Evolutionary conservation across 2,329 filamentous ascomycete species (phyloP).

Genomic region (Colletotrichum magnum): DNA sequence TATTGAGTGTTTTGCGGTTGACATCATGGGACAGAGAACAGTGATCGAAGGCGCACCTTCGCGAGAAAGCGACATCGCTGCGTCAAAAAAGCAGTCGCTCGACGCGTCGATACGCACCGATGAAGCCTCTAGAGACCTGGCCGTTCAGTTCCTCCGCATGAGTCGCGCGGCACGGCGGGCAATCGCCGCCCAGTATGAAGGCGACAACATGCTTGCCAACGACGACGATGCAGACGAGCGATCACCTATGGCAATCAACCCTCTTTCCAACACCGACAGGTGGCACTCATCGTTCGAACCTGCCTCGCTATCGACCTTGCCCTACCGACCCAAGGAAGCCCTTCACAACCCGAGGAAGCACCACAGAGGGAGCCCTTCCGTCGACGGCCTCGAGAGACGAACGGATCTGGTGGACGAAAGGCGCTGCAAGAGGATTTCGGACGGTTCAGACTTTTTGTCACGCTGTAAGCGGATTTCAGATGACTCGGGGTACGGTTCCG

Average conservation of each 20-base stretch:
- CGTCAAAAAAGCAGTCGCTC: not conserved
- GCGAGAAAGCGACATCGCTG: not conserved
- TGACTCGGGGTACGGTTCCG: conserved; percentile 31
- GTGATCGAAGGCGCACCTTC: not conserved
- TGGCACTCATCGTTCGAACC: conserved; percentile 11
- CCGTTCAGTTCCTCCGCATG: conserved; percentile 26
- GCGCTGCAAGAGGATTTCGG: conserved; percentile 20
- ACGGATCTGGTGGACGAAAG: not conserved
- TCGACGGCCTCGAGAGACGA: conserved; percentile 9
- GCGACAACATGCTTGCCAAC: not conserved
- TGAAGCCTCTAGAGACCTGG: conserved; percentile 26
- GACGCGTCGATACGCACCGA: not conserved
- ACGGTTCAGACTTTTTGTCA: conserved; percentile 14
- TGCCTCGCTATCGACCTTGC: not conserved
- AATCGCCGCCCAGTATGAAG: not conserved
- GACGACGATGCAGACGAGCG: not conserved
- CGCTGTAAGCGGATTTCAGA: conserved; percentile 18
- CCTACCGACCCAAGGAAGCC: conserved; percentile 13
- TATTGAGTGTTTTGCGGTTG: not conserved
- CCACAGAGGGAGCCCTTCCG: conserved; percentile 9
- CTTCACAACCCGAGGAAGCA: conserved; percentile 12
- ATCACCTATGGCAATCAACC: not conserved
- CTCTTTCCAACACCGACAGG: not conserved
- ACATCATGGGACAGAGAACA: conserved; percentile 19
- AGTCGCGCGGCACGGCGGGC: conserved; percentile 13